Percentiles rank a stretch among this genome's conserved stretches.
phyloP scores from a whole-genome alignment of 257 asterid genomes.

The Solanum sitiens region DNA sequence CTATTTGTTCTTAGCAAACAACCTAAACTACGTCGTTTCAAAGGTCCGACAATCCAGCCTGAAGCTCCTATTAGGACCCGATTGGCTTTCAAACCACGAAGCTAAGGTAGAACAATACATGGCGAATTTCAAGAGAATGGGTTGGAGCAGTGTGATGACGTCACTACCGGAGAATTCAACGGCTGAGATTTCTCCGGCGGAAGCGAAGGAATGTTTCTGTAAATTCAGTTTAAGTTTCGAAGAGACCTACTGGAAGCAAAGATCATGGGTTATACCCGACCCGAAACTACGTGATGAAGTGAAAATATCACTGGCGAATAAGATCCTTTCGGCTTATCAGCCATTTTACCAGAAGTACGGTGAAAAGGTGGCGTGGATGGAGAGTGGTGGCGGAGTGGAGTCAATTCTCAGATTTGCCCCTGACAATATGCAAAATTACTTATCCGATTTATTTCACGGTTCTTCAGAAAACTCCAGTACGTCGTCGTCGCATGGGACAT shows the following conservation, averaged over 20 bases:
- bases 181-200: conserved; percentile 23
- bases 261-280: conserved; percentile 69
- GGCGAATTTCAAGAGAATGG: conserved; percentile 39
- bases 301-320: conserved; percentile 26
- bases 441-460: conserved; percentile 48
- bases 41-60: conserved; percentile 53
- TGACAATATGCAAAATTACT: conserved; percentile 57
- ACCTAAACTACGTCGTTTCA: conserved; percentile 66
- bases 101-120: conserved; percentile 43
- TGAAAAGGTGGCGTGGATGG: background rate
- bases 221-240: conserved; percentile 38
- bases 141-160: conserved; percentile 39
- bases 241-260: conserved; percentile 35
- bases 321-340: conserved; percentile 31
- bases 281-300: conserved; percentile 37
- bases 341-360: conserved; percentile 23
- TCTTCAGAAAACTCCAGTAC: conserved; percentile 6
- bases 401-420: conserved; percentile 66
- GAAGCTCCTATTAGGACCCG: conserved; percentile 49
- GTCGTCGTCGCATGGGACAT: background rate
- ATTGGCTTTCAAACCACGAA: conserved; percentile 49
- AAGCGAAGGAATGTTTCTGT: conserved; percentile 22
- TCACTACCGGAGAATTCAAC: conserved; percentile 41
- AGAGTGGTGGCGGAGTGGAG: conserved; percentile 12
- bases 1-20: conserved; percentile 70